phyloP scores from a whole-genome alignment of 2,329 filamentous ascomycete species.

The Aspergillaceae sp. region DNA sequence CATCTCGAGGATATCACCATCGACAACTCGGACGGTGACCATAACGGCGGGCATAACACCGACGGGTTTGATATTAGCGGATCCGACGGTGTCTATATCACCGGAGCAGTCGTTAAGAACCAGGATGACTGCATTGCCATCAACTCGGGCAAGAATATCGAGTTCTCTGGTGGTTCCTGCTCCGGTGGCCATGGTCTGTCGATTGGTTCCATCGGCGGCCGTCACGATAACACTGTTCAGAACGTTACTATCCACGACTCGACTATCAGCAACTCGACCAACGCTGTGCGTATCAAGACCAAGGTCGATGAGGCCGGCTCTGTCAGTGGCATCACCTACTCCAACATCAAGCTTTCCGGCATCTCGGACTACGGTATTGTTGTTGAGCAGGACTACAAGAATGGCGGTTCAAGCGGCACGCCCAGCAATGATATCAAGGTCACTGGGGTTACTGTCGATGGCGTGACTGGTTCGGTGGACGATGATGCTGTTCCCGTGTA shows the following conservation, averaged over 20 bases:
- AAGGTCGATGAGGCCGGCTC: constrained; percentile 44
- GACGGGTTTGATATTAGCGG: constrained; percentile 52
- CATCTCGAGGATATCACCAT: constrained; percentile 46
- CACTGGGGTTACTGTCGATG: constrained; percentile 26
- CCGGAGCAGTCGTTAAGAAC: constrained; percentile 48
- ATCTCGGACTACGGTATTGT: constrained; percentile 48
- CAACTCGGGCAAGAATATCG: constrained; percentile 46
- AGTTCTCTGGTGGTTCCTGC: constrained; percentile 37
- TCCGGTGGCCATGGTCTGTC: constrained; percentile 28
- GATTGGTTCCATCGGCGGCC: constrained; percentile 36
- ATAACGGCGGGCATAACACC: constrained; percentile 44
- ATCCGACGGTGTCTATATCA: constrained; percentile 44
- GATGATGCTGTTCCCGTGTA: constrained; percentile 37
- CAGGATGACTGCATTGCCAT: constrained; percentile 55
- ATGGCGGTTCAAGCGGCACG: constrained; percentile 33
- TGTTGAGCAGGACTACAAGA: constrained; percentile 47
- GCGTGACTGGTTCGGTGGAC: constrained; percentile 26
- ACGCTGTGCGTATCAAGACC: constrained; percentile 40
- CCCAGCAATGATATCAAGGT: constrained; percentile 34
- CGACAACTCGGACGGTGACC: constrained; percentile 49
- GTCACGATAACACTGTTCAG: constrained; percentile 46
- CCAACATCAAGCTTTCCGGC: constrained; percentile 42
- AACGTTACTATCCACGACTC: constrained; percentile 44
- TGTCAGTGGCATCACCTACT: constrained; percentile 46
- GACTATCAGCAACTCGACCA: constrained; percentile 38